Evolutionary conservation across 1,284 basidiomycete genomes (phyloP), one percentile per base, ranked within the genome.

Genomic region (Cryptococcus sp.): DNA sequence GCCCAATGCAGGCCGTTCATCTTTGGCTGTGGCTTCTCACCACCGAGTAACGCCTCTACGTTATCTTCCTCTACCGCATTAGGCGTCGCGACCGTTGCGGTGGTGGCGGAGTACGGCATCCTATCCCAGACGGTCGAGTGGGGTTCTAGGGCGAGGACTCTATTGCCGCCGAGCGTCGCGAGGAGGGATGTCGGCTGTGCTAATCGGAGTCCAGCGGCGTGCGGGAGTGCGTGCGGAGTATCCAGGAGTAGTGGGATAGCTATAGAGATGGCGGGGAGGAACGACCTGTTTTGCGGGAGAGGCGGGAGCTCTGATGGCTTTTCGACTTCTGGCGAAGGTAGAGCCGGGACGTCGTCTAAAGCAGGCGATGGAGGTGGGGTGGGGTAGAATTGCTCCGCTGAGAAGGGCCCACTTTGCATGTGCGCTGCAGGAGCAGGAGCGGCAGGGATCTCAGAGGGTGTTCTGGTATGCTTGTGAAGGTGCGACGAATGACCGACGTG

Each of bases 291-390:
- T 45, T 35, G 46, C 22, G 25, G 25, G 3, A 20, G 38, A 8
- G 15, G n/a, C 17, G 43, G 41, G 19, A 19, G 41, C 41, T 22
- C 42, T 40, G 35, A 35, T 5, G 38, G 38, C 19, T 45, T 46
- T n/a, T 19, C 49, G 6, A 40, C 35, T 30, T 43, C 40, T 27
- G 41, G 27, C 3, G 22, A 20, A 16, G 56, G 56, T 25, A 58
- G 27, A 10, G 38, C 39, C 6, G 50, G n/a, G 20, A 35, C 23
- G 38, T 65, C 58, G 17, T 50, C 27, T n/a, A 67, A 58, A 46
- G 62, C 53, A 10, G 66, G 66, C 19, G 64, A 66, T 15, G 61
- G 57, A 17, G 66, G 66, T 45, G 66, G 66, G 22, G 66, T 68
- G 15, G 66, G 66, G 27, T 65, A 68, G 35, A 53, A 50, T 2